Evolutionary conservation across 2,329 filamentous ascomycete species (phyloP), one percentile per base, ranked within the genome.

Genomic region (Stromatinia cepivora): DNA sequence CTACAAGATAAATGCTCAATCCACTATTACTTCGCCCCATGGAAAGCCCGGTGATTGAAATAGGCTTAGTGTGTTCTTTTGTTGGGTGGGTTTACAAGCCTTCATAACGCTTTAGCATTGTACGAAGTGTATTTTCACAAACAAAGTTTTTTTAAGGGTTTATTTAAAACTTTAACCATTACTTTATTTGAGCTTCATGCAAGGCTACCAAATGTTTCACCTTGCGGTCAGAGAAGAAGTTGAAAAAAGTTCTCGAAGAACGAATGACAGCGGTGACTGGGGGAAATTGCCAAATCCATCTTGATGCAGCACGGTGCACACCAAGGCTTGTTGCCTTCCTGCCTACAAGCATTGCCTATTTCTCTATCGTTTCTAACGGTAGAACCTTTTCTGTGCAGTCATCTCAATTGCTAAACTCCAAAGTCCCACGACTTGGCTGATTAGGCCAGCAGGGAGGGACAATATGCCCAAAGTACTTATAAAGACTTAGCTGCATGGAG

Each of bases 121-220:
- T n/a, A n/a, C n/a, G n/a, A n/a, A n/a, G n/a, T 11, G 13, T 42
- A 42, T 42, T 17, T 42, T 15, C 11, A 42, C 4, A 42, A 13
- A 15, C 39, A 42, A 42, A 13, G 39, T 15, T 42, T 57, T 20
- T 22, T 39, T 22, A 45, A 56, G 31, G 31, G 31, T 36, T 56
- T 11, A 36, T 22, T 13, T 13, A 20, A 56, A n/a, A 6, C 31
- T 15, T 56, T n/a, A 57, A 56, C 10, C 53, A 36, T 20, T 36
- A n/a, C 54, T 57, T 15, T n/a, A 39, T n/a, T n/a, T n/a, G 10
- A 46, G 28, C 20, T 34, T 48, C 58, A 48, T 46, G 54, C 45
- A 67, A 67, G 65, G 65, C 65, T 67, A 67, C 31, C 22, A 31
- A 52, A 48, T 36, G 8, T 39, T 17, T 42, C 15, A 36, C 31